A percentile compares a stretch with the other conserved stretches of the same genome.
These are phyloP conservation scores for Aspergillus diversus DNA, from an alignment of 495 filamentous ascomycete genomes.

Conservation along the genomic window DNA sequence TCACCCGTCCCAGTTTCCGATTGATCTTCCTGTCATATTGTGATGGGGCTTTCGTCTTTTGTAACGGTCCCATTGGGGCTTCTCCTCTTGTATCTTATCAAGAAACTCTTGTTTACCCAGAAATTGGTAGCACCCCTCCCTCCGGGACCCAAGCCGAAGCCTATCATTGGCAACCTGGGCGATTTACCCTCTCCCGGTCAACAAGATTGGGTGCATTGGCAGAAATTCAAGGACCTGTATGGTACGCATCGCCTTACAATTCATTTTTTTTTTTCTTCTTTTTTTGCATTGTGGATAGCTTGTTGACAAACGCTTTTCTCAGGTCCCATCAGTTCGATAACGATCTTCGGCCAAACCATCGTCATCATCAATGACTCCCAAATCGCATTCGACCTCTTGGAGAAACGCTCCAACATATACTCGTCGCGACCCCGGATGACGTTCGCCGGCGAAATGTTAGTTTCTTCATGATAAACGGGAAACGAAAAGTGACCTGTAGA, in stretches of 20 bases:
- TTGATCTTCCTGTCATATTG: background rate
- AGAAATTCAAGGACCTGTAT: constrained; percentile 50
- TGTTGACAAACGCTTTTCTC: background rate
- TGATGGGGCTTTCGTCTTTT: background rate
- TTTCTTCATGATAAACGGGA: background rate
- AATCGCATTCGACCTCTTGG: constrained; percentile 48
- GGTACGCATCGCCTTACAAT: constrained; percentile 20
- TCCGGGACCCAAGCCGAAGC: constrained; percentile 47
- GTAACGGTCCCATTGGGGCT: constrained; percentile 7
- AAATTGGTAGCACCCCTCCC: constrained; percentile 32
- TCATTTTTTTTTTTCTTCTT: background rate
- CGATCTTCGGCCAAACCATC: constrained; percentile 49
- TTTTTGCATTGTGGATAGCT: background rate
- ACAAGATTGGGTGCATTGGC: constrained; percentile 49
- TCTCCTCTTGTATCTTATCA: constrained; percentile 4
- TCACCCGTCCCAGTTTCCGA: background rate
- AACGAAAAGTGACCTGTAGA: background rate
- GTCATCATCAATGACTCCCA: constrained; percentile 51
- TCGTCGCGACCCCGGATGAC: constrained; percentile 44
- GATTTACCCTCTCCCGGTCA: constrained; percentile 45
- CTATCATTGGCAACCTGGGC: constrained; percentile 49
- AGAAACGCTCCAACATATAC: constrained; percentile 48
- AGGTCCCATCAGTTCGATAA: constrained; percentile 58
- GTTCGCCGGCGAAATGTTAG: constrained; percentile 48
- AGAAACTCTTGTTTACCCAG: constrained; percentile 2